Evolutionary conservation across 1,284 basidiomycete genomes (phyloP).

Genomic region (Athelia sp.): DNA sequence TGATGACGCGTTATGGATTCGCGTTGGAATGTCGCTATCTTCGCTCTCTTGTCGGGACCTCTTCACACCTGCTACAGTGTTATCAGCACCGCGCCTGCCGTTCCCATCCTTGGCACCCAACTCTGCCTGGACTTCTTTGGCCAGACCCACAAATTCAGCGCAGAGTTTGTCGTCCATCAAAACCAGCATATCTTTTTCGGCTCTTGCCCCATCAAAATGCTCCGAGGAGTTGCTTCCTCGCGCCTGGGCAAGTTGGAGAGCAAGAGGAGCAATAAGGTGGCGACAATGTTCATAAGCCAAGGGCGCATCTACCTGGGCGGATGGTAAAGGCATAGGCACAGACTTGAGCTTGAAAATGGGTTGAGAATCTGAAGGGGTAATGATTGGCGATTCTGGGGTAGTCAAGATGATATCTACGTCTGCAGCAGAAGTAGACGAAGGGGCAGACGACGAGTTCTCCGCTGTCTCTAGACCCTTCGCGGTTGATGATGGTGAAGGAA

Average conservation of each 20-base stretch:
- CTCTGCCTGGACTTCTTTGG: background rate
- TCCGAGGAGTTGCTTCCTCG: background rate
- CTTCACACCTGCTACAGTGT: background rate
- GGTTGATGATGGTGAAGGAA: too few species aligned
- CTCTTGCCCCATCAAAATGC: background rate
- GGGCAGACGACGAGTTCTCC: background rate
- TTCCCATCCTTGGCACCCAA: background rate
- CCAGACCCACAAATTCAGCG: background rate
- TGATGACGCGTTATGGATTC: too few species aligned
- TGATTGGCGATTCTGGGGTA: background rate
- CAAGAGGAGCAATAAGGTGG: background rate
- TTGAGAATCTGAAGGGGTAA: too few species aligned
- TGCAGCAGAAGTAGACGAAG: background rate
- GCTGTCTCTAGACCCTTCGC: background rate
- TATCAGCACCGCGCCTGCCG: background rate
- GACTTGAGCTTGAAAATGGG: too few species aligned
- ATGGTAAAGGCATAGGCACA: too few species aligned
- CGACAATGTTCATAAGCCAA: background rate
- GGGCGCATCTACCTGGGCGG: background rate
- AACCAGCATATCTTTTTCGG: background rate
- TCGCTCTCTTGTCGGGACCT: background rate
- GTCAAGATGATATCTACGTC: background rate
- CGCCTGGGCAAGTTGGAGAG: background rate
- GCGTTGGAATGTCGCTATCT: too few species aligned
- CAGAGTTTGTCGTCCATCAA: background rate